Evolutionary conservation across 371 early-diverging fungal genomes (phyloP).

Genomic region (Basidiobolus meristosporus): DNA sequence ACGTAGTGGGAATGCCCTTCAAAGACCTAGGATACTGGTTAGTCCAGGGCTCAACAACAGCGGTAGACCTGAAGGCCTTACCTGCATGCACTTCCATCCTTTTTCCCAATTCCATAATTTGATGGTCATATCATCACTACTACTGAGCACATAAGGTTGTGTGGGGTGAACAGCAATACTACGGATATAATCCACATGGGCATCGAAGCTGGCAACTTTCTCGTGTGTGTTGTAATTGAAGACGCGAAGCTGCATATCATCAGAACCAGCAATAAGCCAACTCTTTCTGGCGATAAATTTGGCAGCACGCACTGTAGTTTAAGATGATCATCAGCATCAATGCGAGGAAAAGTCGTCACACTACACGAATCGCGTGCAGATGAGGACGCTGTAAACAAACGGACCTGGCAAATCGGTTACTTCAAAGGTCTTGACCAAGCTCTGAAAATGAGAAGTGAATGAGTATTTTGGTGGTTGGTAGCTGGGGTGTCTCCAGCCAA

Average conservation of each 20-base stretch:
- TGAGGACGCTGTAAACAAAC: neutral
- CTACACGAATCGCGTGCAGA: too few relatives aligned
- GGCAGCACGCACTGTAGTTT: slow-evolving; percentile 67
- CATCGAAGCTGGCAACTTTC: slow-evolving; percentile 88
- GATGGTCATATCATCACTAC: slow-evolving; percentile 96
- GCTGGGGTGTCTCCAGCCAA: neutral
- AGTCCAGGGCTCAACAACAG: neutral
- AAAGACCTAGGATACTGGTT: slow-evolving; percentile 32
- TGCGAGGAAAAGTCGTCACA: neutral
- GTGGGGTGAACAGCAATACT: slow-evolving; percentile 90
- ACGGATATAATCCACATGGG: slow-evolving; percentile 97
- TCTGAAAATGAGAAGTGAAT: slow-evolving; percentile 16
- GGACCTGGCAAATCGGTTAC: slow-evolving; percentile 72
- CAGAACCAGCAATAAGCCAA: slow-evolving; percentile 93
- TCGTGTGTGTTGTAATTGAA: slow-evolving; percentile 99
- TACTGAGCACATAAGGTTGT: slow-evolving; percentile 80
- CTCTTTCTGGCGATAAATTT: slow-evolving; percentile 93
- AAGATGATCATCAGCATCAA: neutral
- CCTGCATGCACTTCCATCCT: slow-evolving; percentile 88
- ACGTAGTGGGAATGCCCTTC: slow-evolving; percentile 98
- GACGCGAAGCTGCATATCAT: slow-evolving; percentile 93
- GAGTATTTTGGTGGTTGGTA: neutral
- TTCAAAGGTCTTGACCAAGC: slow-evolving; percentile 90
- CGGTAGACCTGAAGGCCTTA: slow-evolving; percentile 5
- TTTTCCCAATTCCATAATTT: slow-evolving; percentile 99